Conservation (phyloP, 768 basidiomycete species). For the Xanthoconium stramineum region DNA sequence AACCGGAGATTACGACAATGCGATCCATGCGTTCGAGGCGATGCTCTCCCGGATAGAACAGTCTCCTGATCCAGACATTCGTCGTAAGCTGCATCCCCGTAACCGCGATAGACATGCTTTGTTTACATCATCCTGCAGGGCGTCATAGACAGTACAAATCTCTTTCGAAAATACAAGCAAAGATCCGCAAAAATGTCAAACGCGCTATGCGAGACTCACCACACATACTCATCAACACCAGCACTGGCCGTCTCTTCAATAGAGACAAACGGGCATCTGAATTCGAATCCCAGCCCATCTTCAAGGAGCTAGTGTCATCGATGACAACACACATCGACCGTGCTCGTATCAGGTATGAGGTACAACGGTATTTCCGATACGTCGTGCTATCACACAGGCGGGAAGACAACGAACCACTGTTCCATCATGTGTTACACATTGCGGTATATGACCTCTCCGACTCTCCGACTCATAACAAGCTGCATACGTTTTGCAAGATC, state of each 20-base stretch:
- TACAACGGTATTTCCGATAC: background rate
- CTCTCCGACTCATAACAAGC: background rate
- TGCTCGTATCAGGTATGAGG: background rate
- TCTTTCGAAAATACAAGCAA: background rate
- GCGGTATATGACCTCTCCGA: background rate
- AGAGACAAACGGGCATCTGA: background rate
- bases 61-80: background rate
- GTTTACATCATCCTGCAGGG: background rate
- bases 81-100: background rate
- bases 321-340: background rate
- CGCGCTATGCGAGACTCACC: background rate
- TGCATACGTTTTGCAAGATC: background rate
- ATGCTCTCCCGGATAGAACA: slow-evolving; percentile 4
- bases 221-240: background rate
- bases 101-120: no score
- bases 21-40: background rate
- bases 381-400: background rate
- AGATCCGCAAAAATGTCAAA: background rate
- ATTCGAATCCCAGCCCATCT: background rate
- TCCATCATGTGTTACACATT: background rate
- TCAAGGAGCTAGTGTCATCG: background rate
- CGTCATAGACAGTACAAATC: background rate
- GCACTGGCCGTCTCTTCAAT: background rate
- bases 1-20: background rate
- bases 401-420: background rate